phyloP scores from a whole-genome alignment of 2,329 filamentous ascomycete genomes.

The Neopestalotiopsis sp. region DNA sequence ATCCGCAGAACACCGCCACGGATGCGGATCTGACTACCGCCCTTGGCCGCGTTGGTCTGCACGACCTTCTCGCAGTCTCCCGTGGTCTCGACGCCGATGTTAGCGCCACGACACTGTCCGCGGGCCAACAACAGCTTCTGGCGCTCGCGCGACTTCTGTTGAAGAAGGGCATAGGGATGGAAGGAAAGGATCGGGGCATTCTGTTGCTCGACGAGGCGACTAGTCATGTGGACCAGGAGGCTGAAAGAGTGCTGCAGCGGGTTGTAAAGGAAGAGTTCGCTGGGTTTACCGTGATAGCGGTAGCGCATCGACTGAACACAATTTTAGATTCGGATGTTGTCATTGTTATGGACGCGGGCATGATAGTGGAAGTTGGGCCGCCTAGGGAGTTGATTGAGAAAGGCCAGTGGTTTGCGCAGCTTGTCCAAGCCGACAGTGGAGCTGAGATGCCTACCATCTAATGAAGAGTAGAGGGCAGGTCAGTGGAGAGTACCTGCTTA shows the following conservation, averaged over 20 bases:
- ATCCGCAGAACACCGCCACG: constrained; percentile 26
- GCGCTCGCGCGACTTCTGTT: not conserved
- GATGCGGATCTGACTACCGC: constrained; percentile 38
- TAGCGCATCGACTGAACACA: constrained; percentile 8
- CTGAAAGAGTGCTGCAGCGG: not conserved
- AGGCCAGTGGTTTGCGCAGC: not conserved
- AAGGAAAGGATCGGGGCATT: not conserved
- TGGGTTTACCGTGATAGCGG: not conserved
- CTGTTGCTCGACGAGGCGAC: constrained; percentile 14
- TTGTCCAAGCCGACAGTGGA: not conserved
- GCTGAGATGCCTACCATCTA: not conserved
- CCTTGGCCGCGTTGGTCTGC: not conserved
- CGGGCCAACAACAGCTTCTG: constrained; percentile 15
- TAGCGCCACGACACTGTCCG: not conserved
- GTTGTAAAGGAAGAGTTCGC: constrained; percentile 4
- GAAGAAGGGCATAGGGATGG: not conserved
- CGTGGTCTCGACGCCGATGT: constrained; percentile 1
- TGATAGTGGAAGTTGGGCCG: not conserved
- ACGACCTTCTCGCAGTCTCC: not conserved
- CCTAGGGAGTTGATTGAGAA: constrained; percentile 2
- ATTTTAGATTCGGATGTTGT: not conserved
- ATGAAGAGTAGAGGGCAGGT: not conserved
- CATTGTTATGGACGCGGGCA: not conserved
- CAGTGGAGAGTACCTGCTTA: no score
- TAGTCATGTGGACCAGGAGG: not conserved